phyloP scores from a whole-genome alignment of 2,329 filamentous ascomycete species.

The Cordyceps fumosorosea region DNA sequence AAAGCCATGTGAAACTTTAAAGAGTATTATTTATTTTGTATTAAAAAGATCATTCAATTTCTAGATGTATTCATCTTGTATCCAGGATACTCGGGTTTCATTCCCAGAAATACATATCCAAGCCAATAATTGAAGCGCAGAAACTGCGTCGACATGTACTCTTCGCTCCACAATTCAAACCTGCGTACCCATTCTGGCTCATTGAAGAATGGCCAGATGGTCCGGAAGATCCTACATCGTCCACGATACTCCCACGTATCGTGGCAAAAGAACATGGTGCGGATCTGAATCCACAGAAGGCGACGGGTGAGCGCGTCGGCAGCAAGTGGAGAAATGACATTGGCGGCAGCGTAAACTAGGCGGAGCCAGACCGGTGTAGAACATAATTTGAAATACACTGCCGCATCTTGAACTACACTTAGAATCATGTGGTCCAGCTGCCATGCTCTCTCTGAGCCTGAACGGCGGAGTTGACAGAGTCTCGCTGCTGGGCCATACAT shows the following conservation, averaged over 20 bases:
- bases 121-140: too few species aligned
- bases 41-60: too few species aligned
- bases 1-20: too few species aligned
- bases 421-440: slow-evolving; percentile 1
- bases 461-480: background rate
- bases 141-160: background rate
- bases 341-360: background rate
- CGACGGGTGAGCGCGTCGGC: background rate
- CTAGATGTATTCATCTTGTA: too few species aligned
- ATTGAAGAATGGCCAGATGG: background rate
- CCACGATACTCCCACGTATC: slow-evolving; percentile 2
- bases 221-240: background rate
- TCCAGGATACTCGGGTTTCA: too few species aligned
- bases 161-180: background rate
- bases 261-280: background rate
- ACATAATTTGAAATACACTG: background rate
- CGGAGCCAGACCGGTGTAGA: slow-evolving; percentile 3
- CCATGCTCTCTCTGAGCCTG: background rate
- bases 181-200: background rate
- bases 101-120: too few species aligned
- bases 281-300: background rate
- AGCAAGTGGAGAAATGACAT: background rate
- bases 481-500: background rate
- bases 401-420: background rate
- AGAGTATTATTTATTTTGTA: too few species aligned